Evolutionary conservation across 192 early-diverging fungal species (phyloP).

Genomic region (Coemansia sp.): DNA sequence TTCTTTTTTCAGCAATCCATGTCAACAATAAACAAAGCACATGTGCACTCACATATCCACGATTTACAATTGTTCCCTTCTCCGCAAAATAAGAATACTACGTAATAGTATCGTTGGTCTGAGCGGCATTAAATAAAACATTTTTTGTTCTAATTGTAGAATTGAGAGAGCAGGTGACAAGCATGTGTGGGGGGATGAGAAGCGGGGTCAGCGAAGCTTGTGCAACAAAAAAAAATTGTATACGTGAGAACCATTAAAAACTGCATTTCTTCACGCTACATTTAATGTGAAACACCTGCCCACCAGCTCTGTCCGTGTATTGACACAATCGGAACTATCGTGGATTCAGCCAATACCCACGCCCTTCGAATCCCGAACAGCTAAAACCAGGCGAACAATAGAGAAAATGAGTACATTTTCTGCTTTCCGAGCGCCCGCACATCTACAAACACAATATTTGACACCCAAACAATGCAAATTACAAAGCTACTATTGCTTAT

Average conservation of each 20-base stretch:
- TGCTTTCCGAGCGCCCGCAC: background rate
- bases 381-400: background rate
- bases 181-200: background rate
- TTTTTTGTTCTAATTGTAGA: background rate
- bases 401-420: background rate
- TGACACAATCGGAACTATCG: background rate
- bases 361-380: background rate
- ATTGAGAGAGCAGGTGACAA: background rate
- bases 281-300: conserved; percentile 3
- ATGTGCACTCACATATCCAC: background rate
- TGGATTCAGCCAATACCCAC: conserved; percentile 15
- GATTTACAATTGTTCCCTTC: background rate
- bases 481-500: conserved; percentile 6
- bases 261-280: background rate
- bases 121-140: background rate
- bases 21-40: background rate
- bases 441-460: background rate
- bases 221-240: background rate
- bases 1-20: background rate
- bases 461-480: conserved; percentile 22
- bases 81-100: background rate
- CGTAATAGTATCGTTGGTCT: background rate
- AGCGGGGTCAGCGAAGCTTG: background rate
- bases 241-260: conserved; percentile 2
- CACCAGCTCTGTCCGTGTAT: background rate